phyloP scores from a whole-genome alignment of 805 yeast genomes.

The Metschnikowia colocasiae region DNA sequence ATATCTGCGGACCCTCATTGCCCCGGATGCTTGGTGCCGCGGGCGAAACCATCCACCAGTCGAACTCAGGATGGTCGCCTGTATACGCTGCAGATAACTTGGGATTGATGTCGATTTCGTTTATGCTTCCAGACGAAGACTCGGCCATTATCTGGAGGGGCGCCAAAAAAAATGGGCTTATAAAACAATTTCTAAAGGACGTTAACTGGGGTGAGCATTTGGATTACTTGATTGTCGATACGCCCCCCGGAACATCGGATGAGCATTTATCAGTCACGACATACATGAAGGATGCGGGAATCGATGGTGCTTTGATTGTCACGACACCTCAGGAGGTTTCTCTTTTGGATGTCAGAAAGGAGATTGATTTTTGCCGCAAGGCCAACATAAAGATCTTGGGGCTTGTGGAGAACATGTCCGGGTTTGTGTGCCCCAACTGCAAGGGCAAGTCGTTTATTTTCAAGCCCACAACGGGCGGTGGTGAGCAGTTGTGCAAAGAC shows the following conservation, averaged over 20 bases:
- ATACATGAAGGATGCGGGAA: constrained; percentile 82
- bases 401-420: constrained; percentile 95
- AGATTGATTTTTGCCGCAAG: constrained; percentile 89
- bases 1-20: constrained; percentile 95
- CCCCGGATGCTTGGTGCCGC: constrained; percentile 93
- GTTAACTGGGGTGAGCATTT: constrained; percentile 86
- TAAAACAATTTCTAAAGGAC: constrained; percentile 89
- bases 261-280: constrained; percentile 90
- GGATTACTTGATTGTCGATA: constrained; percentile 87
- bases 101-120: constrained; percentile 93
- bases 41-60: constrained; percentile 80
- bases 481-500: constrained; percentile 77
- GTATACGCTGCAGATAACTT: constrained; percentile 92
- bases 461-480: constrained; percentile 97
- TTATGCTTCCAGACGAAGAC: constrained; percentile 89
- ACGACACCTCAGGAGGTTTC: constrained; percentile 99
- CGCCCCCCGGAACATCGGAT: constrained; percentile 98
- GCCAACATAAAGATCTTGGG: constrained; percentile 87
- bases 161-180: constrained; percentile 88
- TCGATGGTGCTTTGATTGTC: constrained; percentile 92
- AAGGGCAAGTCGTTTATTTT: constrained; percentile 86
- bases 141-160: constrained; percentile 98
- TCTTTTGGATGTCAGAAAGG: constrained; percentile 88
- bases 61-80: constrained; percentile 94
- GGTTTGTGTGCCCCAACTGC: constrained; percentile 95